Base-by-base conservation (phyloP, 1,139 yeast species). In the Entelexis paramagnoliae region DNA sequence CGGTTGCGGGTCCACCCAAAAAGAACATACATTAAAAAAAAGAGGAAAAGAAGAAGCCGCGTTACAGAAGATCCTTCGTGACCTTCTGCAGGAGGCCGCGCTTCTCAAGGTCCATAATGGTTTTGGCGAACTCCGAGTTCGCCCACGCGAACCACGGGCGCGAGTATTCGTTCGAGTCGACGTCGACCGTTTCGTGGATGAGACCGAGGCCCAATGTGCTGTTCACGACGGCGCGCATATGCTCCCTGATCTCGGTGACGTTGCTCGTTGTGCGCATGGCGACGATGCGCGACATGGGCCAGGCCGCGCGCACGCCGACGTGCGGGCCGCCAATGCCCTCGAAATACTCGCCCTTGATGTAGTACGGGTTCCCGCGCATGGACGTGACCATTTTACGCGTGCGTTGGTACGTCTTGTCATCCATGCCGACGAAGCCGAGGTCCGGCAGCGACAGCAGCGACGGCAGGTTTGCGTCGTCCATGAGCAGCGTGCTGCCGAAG, bases 71-170 rank as follows among this genome's bases (percentile, higher is more conserved):
- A 10, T 51, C 29, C 26, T 52, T 30, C 7, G 57, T 55, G 33
- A 47, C 60, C 33, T 51, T 45, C 32, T 29, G 36, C n/a, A 58
- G 54, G 14, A 56, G 47, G 3, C 58, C 85, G 44, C 84, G 69
- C 52, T 74, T 69, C 0, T 94, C 91, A 58, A 87, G 70, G 62
- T 86, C 81, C 48, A 87, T 64, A 10, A 87, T 80, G 0, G 95
- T 83, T 65, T 83, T 84, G 11, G 91, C 95, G 67, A 87, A 86
- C 66, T 87, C 95, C 0, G 94, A 80, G 64, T 87, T 88, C 61
- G 95, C 86, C 96, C 96, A 88, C 3, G 95, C 84, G 69, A 88
- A 88, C 95, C 96, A 87, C 2, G 89, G 76, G 54, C 95, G 70
- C 0, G 94, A 83, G 58, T 57, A 70, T 4, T 63, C 58, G 1